Percentiles rank a stretch among this genome's conserved stretches.
Evolutionary conservation across 306 rosid genomes (phyloP).

Genomic region (Cyclanthera cordifolia): DNA sequence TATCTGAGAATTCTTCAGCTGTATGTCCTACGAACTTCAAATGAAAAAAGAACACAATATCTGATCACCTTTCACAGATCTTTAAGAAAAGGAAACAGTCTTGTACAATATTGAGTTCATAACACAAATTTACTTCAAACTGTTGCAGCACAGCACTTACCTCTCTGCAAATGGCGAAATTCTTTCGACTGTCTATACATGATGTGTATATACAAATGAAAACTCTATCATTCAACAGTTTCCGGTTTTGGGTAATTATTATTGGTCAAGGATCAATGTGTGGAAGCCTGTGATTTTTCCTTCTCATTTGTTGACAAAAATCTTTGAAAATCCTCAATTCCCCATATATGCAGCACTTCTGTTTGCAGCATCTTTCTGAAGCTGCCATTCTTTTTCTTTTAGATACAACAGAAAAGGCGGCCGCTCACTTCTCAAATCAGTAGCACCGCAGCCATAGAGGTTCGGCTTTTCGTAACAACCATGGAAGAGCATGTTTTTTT

Average conservation of each 20-base stretch:
- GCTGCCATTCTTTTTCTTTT: constrained; percentile 64
- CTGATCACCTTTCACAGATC: neutral
- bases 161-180: neutral
- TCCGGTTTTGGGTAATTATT: neutral
- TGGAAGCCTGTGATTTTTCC: neutral
- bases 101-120: neutral
- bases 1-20: neutral
- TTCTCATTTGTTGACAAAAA: neutral
- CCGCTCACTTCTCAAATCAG: constrained; percentile 53
- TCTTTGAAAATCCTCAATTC: constrained; percentile 21
- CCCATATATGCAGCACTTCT: constrained; percentile 57
- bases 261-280: neutral
- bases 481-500: constrained; percentile 24
- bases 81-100: neutral
- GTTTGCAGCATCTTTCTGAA: constrained; percentile 46
- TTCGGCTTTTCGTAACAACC: constrained; percentile 54
- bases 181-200: neutral
- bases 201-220: constrained; percentile 5
- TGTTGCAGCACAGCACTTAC: constrained; percentile 2
- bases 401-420: constrained; percentile 55
- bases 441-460: constrained; percentile 48
- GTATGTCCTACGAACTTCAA: neutral
- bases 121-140: neutral
- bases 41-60: neutral
- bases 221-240: neutral